These are phyloP conservation scores for Prunus kanzakura DNA, from an alignment of 306 rosid species.

Conservation along the genomic window DNA sequence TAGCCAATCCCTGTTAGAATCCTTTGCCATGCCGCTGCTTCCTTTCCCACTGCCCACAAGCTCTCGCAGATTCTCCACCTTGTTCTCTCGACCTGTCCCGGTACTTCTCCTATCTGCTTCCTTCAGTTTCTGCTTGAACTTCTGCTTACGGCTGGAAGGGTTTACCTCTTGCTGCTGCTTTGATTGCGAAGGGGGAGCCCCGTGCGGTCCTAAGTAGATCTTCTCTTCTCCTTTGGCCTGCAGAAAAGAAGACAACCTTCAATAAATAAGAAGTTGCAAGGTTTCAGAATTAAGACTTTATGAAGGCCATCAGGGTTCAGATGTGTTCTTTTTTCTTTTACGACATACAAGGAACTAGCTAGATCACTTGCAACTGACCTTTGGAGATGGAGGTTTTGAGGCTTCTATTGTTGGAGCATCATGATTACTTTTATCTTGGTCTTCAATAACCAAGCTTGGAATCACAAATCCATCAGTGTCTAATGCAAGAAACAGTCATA, in stretches of 20 bases:
- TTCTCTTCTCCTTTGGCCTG: slow-evolving; percentile 68
- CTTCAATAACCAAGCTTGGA: slow-evolving; percentile 86
- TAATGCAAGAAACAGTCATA: slow-evolving; percentile 25
- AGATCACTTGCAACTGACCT: slow-evolving; percentile 43
- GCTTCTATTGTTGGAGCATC: slow-evolving; percentile 46
- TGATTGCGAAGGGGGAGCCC: slow-evolving; percentile 82
- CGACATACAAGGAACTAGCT: neutral
- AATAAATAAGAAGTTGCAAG: neutral
- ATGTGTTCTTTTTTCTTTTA: neutral
- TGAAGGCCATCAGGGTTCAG: neutral
- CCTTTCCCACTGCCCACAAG: slow-evolving; percentile 78
- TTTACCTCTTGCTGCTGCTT: slow-evolving; percentile 69
- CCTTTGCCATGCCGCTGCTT: slow-evolving; percentile 42
- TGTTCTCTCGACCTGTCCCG: slow-evolving; percentile 76
- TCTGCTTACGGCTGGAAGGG: slow-evolving; percentile 62
- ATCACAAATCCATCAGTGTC: slow-evolving; percentile 96
- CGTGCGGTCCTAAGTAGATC: slow-evolving; percentile 92
- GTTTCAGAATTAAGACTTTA: neutral
- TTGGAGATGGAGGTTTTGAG: slow-evolving; percentile 54
- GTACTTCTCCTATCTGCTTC: slow-evolving; percentile 75
- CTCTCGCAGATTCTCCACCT: slow-evolving; percentile 77
- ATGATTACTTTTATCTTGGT: slow-evolving; percentile 38
- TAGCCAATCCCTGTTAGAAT: slow-evolving; percentile 77
- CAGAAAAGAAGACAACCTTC: slow-evolving; percentile 4
- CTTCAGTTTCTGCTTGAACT: slow-evolving; percentile 78